phyloP scores from a whole-genome alignment of 352 stramenopile genomes.

The Globisporangium nagaii region DNA sequence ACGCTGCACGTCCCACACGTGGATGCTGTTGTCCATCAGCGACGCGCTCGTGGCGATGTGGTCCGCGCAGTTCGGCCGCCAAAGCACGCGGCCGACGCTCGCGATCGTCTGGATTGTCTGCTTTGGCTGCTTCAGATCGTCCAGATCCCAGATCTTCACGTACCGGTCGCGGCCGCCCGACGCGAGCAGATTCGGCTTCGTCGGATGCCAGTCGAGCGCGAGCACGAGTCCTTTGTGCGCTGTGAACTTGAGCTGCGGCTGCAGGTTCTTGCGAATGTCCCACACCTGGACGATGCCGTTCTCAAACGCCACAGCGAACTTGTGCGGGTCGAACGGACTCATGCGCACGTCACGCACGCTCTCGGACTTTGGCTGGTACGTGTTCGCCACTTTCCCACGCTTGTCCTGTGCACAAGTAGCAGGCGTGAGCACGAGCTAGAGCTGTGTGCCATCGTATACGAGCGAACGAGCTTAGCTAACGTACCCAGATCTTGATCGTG shows the following conservation, averaged over 20 bases:
- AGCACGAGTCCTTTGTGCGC: slow-evolving; percentile 83
- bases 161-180: slow-evolving; percentile 81
- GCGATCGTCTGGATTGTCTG: slow-evolving; percentile 87
- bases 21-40: slow-evolving; percentile 84
- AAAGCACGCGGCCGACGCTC: slow-evolving; percentile 75
- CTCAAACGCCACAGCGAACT: slow-evolving; percentile 81
- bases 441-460: too few relatives aligned
- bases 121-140: slow-evolving; percentile 61
- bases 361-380: slow-evolving; percentile 83
- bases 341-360: slow-evolving; percentile 80
- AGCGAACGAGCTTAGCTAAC: too few relatives aligned
- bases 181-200: slow-evolving; percentile 57
- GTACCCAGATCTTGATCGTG: slow-evolving; percentile 85
- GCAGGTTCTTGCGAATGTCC: slow-evolving; percentile 79
- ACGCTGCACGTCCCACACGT: slow-evolving; percentile 81
- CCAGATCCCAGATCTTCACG: slow-evolving; percentile 83
- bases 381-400: slow-evolving; percentile 63
- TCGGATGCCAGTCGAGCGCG: slow-evolving; percentile 79
- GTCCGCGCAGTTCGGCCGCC: slow-evolving; percentile 68
- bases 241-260: slow-evolving; percentile 82
- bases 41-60: slow-evolving; percentile 84
- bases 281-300: slow-evolving; percentile 86
- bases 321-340: slow-evolving; percentile 65
- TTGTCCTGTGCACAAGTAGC: slow-evolving; percentile 43
- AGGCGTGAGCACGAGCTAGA: background rate